Evolutionary conservation across 1,284 basidiomycete genomes (phyloP).

Genomic region (Microbotryum violaceum): DNA sequence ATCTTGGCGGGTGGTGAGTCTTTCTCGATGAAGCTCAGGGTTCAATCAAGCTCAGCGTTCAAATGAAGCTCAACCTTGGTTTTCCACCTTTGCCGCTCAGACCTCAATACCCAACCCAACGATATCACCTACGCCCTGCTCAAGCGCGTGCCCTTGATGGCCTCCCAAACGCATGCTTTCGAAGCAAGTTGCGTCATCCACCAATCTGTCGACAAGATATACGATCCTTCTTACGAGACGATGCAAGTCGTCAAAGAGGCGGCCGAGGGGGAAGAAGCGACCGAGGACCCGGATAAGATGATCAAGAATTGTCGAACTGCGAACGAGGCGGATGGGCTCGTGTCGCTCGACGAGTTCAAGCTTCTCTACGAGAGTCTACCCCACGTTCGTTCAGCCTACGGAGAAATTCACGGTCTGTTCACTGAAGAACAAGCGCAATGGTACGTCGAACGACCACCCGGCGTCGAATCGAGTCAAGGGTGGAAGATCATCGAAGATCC

Average conservation of each 20-base stretch:
- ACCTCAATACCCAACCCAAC: slow-evolving; percentile 84
- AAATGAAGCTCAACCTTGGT: too few relatives aligned
- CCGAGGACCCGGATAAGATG: slow-evolving; percentile 51
- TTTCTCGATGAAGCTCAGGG: not conserved
- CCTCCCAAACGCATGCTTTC: slow-evolving; percentile 56
- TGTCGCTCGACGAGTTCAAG: slow-evolving; percentile 56
- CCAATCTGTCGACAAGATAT: slow-evolving; percentile 56
- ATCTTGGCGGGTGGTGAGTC: slow-evolving; percentile 69
- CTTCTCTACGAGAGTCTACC: slow-evolving; percentile 45
- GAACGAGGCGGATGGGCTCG: slow-evolving; percentile 59
- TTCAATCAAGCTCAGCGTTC: too few relatives aligned
- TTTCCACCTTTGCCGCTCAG: too few relatives aligned
- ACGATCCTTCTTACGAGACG: slow-evolving; percentile 41
- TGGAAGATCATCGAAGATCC: slow-evolving; percentile 5
- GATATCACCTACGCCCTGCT: slow-evolving; percentile 81
- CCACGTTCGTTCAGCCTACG: slow-evolving; percentile 21
- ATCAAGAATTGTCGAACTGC: slow-evolving; percentile 70
- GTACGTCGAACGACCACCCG: slow-evolving; percentile 21
- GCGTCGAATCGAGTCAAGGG: slow-evolving; percentile 22
- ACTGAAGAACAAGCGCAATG: slow-evolving; percentile 7
- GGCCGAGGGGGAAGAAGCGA: slow-evolving; percentile 45
- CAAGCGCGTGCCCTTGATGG: slow-evolving; percentile 47
- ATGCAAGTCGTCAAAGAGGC: slow-evolving; percentile 30
- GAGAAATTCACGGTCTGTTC: slow-evolving; percentile 21
- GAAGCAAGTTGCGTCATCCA: slow-evolving; percentile 69